Conservation (phyloP, 345 rosid genomes). For the Lepidium sativum region DNA sequence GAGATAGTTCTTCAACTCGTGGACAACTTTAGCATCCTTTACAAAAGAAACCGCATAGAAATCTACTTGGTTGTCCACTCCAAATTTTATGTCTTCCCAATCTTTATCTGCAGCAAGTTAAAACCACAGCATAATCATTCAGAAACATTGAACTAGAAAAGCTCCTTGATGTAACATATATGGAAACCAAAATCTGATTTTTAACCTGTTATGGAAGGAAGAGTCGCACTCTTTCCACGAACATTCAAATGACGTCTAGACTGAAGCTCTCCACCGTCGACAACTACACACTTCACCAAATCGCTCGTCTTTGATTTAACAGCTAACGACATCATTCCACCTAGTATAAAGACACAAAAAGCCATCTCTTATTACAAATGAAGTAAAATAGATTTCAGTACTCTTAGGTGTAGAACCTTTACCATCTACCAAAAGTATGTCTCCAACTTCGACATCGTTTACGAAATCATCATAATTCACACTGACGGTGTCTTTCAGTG, state of each 20-base stretch:
- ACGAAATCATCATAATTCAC: conserved; percentile 93
- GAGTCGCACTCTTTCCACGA: conserved; percentile 91
- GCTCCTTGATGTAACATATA: not conserved
- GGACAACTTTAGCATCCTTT: conserved; percentile 90
- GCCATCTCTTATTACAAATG: not conserved
- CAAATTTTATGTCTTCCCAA: conserved; percentile 98
- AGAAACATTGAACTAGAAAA: not conserved
- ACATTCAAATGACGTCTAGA: conserved; percentile 97
- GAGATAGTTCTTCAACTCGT: conserved; percentile 79
- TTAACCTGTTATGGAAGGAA: conserved; percentile 93
- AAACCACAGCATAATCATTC: too few species aligned
- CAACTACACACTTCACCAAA: conserved; percentile 59
- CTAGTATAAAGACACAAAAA: conserved; percentile 32
- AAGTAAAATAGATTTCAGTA: not conserved
- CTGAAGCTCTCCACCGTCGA: conserved; percentile 91
- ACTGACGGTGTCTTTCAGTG: conserved; percentile 69
- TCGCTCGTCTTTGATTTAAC: conserved; percentile 75
- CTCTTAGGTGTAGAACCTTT: conserved; percentile 9
- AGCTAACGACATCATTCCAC: conserved; percentile 97
- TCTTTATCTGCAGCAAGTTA: conserved; percentile 88
- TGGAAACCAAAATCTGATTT: not conserved
- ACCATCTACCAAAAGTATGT: conserved; percentile 89
- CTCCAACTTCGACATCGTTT: conserved; percentile 82
- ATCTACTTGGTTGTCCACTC: conserved; percentile 94
- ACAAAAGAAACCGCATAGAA: conserved; percentile 96